These are phyloP conservation scores for Biscogniauxia mediterranea DNA, from an alignment of 2,329 filamentous ascomycete genomes.

Conservation along the genomic window DNA sequence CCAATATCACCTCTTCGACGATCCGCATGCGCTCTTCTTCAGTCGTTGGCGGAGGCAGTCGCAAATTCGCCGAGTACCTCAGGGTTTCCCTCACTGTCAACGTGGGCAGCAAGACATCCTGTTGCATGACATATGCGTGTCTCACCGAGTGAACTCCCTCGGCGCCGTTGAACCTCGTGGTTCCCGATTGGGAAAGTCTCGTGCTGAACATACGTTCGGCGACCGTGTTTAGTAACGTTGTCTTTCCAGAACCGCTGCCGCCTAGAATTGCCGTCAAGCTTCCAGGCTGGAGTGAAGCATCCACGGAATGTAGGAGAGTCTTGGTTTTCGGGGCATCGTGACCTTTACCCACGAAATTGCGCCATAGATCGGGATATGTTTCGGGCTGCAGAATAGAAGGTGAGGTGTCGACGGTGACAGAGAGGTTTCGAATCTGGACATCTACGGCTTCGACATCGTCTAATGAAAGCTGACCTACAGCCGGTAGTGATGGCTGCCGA, in stretches of 20 bases:
- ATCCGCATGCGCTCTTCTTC: conserved; percentile 57
- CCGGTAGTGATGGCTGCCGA: conserved; percentile 10
- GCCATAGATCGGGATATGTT: conserved; percentile 44
- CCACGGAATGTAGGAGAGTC: conserved; percentile 60
- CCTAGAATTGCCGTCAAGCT: conserved; percentile 74
- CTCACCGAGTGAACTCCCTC: conserved; percentile 53
- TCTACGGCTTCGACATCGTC: conserved; percentile 45
- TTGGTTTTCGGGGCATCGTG: conserved; percentile 38
- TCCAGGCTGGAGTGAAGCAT: conserved; percentile 62
- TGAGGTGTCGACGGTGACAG: conserved; percentile 57
- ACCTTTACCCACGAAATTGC: conserved; percentile 33
- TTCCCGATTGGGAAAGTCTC: conserved; percentile 51
- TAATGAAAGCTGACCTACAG: conserved; percentile 21
- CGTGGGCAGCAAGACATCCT: conserved; percentile 70
- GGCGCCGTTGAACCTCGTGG: conserved; percentile 60
- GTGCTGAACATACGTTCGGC: conserved; percentile 64
- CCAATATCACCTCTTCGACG: conserved; percentile 74
- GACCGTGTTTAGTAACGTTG: conserved; percentile 68
- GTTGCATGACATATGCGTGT: conserved; percentile 72
- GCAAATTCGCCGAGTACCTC: conserved; percentile 68
- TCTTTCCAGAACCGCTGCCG: conserved; percentile 72
- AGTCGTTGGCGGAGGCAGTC: conserved; percentile 62
- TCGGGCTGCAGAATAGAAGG: conserved; percentile 50
- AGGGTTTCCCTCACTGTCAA: conserved; percentile 75
- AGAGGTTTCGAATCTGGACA: conserved; percentile 45